Evolutionary conservation across 768 basidiomycete genomes (phyloP).

Genomic region (Crassisporium funariophilum): DNA sequence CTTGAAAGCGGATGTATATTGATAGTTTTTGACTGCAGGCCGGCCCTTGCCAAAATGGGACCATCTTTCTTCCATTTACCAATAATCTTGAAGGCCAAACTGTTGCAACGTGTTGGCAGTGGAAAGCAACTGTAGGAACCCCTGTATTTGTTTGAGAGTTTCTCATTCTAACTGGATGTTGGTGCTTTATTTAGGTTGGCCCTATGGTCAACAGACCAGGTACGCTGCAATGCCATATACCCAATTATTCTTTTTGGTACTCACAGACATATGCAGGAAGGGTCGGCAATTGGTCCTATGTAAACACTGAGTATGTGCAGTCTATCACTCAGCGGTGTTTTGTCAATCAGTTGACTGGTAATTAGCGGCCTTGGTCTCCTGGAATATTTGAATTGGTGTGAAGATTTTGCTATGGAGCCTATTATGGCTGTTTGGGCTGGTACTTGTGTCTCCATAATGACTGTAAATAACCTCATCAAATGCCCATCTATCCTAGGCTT

Average conservation of each 20-base stretch:
- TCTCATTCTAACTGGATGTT: no score
- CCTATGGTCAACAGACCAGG: conserved; percentile 49
- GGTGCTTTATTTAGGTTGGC: conserved; percentile 38
- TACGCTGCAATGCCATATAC: background rate
- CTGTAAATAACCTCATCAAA: background rate
- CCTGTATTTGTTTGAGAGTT: background rate
- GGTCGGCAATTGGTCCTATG: conserved; percentile 61
- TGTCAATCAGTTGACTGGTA: background rate
- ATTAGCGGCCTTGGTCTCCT: conserved; percentile 55
- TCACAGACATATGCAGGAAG: no score
- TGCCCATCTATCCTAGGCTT: conserved; percentile 38
- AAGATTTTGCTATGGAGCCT: conserved; percentile 60
- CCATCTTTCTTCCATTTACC: conserved; percentile 69
- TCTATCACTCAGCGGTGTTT: background rate
- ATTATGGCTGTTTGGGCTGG: conserved; percentile 70
- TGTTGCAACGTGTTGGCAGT: conserved; percentile 57
- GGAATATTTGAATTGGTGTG: conserved; percentile 60
- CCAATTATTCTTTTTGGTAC: conserved; percentile 14
- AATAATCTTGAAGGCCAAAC: conserved; percentile 70
- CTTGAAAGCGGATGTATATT: background rate
- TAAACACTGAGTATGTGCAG: conserved; percentile 55
- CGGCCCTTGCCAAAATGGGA: conserved; percentile 56
- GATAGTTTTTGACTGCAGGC: background rate
- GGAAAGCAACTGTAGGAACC: conserved; percentile 56
- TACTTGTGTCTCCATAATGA: conserved; percentile 10